Conservation (phyloP, 129 eudicot species). For the Saposhnikovia divaricata region DNA sequence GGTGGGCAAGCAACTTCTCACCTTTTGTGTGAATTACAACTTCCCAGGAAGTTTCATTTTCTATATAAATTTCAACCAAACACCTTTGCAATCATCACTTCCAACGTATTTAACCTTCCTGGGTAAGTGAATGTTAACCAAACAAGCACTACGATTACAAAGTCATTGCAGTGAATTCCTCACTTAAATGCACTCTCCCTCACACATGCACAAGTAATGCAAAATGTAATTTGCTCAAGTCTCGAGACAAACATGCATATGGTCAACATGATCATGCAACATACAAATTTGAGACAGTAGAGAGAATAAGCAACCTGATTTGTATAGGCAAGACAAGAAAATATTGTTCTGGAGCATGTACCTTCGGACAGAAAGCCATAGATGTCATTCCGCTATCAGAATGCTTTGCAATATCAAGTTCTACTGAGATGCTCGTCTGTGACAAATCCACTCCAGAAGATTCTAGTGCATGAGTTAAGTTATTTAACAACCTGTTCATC, state of each 20-base stretch:
- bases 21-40: no score
- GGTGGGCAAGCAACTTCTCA: no score
- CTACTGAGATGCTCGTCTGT: constrained; percentile 76
- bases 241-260: neutral
- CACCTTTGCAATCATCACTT: no score
- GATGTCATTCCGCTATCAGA: constrained; percentile 25
- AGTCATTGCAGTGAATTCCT: neutral
- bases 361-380: constrained; percentile 32
- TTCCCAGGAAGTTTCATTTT: no score
- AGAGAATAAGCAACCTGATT: neutral
- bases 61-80: no score
- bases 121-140: no score
- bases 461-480: constrained; percentile 47
- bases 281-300: neutral
- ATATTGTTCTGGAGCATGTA: constrained; percentile 1
- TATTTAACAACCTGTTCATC: constrained; percentile 54
- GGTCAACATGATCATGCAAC: no score
- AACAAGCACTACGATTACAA: neutral
- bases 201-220: neutral
- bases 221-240: neutral
- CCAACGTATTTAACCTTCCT: no score
- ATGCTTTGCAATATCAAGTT: constrained; percentile 60
- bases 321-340: neutral
- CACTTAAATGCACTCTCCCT: neutral
- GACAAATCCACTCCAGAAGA: constrained; percentile 82